A percentile compares a stretch with the other conserved stretches of the same genome.
phyloP scores from a whole-genome alignment of 2,329 filamentous ascomycete genomes.

The Pestalotiopsis sp. region DNA sequence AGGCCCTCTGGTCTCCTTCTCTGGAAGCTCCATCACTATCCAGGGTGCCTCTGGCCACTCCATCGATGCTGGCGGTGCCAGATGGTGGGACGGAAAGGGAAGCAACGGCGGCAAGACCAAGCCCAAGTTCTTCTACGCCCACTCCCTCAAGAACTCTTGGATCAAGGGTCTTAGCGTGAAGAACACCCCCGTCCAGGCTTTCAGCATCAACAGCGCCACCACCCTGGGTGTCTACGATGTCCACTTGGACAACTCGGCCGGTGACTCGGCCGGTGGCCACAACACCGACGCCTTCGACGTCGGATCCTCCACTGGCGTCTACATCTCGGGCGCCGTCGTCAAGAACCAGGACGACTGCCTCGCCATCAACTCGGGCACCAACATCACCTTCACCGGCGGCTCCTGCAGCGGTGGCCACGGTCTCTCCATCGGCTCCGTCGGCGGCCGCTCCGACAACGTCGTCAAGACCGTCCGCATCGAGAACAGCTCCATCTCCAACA shows the following conservation, averaged over 20 bases:
- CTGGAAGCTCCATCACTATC: slow-evolving; percentile 58
- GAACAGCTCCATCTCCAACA: slow-evolving; percentile 50
- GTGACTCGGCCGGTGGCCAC: slow-evolving; percentile 42
- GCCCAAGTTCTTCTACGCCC: slow-evolving; percentile 64
- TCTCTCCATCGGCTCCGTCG: slow-evolving; percentile 62
- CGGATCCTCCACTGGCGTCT: slow-evolving; percentile 43
- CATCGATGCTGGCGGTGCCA: slow-evolving; percentile 58
- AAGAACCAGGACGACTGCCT: slow-evolving; percentile 63
- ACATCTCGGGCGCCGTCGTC: slow-evolving; percentile 50
- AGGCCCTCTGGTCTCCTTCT: slow-evolving; percentile 65
- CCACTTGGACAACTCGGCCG: slow-evolving; percentile 60
- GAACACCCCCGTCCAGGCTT: slow-evolving; percentile 58
- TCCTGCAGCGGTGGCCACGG: slow-evolving; percentile 57
- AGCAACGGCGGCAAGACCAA: slow-evolving; percentile 63
- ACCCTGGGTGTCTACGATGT: slow-evolving; percentile 48
- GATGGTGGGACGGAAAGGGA: slow-evolving; percentile 66
- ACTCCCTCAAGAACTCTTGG: slow-evolving; percentile 51
- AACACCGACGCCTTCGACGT: slow-evolving; percentile 57
- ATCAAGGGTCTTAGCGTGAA: slow-evolving; percentile 54
- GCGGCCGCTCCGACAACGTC: slow-evolving; percentile 55
- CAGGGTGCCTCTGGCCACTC: slow-evolving; percentile 52
- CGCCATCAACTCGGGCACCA: slow-evolving; percentile 56
- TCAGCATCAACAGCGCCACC: slow-evolving; percentile 45
- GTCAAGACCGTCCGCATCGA: slow-evolving; percentile 55
- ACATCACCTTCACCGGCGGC: slow-evolving; percentile 43